These are phyloP conservation scores for Candida gorgasii DNA, from an alignment of 805 yeast genomes.

Conservation along the genomic window DNA sequence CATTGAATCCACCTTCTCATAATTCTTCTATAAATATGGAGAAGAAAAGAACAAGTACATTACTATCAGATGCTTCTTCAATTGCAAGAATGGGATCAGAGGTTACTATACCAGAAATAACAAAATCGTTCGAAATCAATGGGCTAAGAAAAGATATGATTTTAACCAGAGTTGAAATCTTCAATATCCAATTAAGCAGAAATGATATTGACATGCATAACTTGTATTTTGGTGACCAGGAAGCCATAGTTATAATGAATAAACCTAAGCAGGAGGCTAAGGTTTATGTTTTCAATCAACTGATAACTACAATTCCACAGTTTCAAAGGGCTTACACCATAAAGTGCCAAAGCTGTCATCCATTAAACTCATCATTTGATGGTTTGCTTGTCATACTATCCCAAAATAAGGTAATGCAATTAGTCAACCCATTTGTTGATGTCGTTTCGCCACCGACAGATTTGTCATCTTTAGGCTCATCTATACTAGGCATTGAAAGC, in stretches of 20 bases:
- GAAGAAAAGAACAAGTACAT: conserved; percentile 44
- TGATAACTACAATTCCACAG: conserved; percentile 30
- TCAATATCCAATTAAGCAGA: conserved; percentile 30
- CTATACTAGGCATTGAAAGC: conserved; percentile 25
- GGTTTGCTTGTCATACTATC: conserved; percentile 50
- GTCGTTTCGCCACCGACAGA: conserved; percentile 13
- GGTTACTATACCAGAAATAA: conserved; percentile 26
- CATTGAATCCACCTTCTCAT: conserved; percentile 9
- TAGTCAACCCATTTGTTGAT: conserved; percentile 61
- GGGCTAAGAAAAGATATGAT: conserved; percentile 64
- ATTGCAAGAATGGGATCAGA: conserved; percentile 48
- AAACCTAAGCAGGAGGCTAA: conserved; percentile 40
- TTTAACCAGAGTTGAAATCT: conserved; percentile 58
- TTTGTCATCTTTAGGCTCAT: conserved; percentile 10
- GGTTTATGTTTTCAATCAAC: conserved; percentile 50
- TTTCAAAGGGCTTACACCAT: conserved; percentile 31
- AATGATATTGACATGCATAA: conserved; percentile 36
- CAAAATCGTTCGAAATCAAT: conserved; percentile 32
- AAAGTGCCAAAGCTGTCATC: conserved; percentile 38
- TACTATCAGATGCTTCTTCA: conserved; percentile 43
- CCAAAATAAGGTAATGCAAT: conserved; percentile 31
- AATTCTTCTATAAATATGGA: conserved; percentile 39
- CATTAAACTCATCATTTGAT: conserved; percentile 35
- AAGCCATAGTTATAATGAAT: conserved; percentile 61
- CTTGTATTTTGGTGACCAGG: conserved; percentile 52